phyloP scores from a whole-genome alignment of 306 rosid genomes.

The Cicer chorassanicum region DNA sequence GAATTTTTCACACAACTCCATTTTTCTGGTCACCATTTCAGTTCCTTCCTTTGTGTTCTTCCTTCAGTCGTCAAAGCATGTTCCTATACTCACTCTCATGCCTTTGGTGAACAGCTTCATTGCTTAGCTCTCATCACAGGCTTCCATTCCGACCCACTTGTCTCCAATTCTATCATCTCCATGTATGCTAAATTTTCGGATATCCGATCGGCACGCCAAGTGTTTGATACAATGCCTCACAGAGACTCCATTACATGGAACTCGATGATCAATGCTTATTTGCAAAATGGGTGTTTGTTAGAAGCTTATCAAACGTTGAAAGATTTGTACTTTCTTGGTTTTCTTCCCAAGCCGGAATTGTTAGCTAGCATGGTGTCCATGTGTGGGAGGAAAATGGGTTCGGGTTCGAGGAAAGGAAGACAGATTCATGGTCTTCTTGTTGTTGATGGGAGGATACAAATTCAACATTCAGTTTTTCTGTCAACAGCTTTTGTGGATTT shows the following conservation, averaged over 20 bases:
- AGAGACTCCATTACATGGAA: conserved; percentile 69
- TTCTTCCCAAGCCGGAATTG: conserved; percentile 62
- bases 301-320: conserved; percentile 54
- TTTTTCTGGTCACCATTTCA: conserved; percentile 41
- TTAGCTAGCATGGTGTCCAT: conserved; percentile 57
- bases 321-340: conserved; percentile 47
- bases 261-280: conserved; percentile 64
- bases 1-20: conserved; percentile 54
- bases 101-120: conserved; percentile 64
- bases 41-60: conserved; percentile 48
- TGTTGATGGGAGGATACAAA: conserved; percentile 53
- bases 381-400: conserved; percentile 53
- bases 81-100: conserved; percentile 48
- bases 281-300: conserved; percentile 57
- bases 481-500: conserved; percentile 69
- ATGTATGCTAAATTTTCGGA: conserved; percentile 58
- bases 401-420: conserved; percentile 56
- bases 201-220: conserved; percentile 43
- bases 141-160: conserved; percentile 47
- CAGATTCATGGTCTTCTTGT: conserved; percentile 60
- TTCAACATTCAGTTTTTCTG: conserved; percentile 51
- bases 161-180: conserved; percentile 67
- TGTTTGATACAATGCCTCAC: conserved; percentile 67
- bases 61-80: conserved; percentile 72
- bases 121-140: conserved; percentile 55